These are phyloP conservation scores for Komagataella mondaviorum DNA, from an alignment of 805 yeast genomes.

Conservation along the genomic window DNA sequence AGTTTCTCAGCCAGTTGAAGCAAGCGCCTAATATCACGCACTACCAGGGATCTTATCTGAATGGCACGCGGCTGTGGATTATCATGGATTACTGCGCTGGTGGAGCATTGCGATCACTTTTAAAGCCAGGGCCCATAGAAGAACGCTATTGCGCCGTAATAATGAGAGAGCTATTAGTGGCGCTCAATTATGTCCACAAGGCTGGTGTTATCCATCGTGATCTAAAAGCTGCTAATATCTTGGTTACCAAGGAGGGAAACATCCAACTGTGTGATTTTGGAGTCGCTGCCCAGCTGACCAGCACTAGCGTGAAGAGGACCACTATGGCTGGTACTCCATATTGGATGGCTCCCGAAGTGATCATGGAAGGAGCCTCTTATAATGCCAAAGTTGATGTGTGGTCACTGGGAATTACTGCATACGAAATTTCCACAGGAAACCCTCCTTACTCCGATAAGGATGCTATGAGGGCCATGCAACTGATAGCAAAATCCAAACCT, in stretches of 20 bases:
- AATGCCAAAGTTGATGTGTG: slow-evolving; percentile 92
- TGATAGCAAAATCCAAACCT: slow-evolving; percentile 87
- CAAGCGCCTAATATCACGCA: slow-evolving; percentile 86
- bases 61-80: slow-evolving; percentile 91
- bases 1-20: slow-evolving; percentile 69
- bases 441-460: slow-evolving; percentile 97
- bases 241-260: slow-evolving; percentile 52
- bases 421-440: slow-evolving; percentile 91
- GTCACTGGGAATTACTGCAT: slow-evolving; percentile 92
- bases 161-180: slow-evolving; percentile 67
- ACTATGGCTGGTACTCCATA: slow-evolving; percentile 95
- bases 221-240: slow-evolving; percentile 33
- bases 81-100: slow-evolving; percentile 97
- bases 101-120: slow-evolving; percentile 77
- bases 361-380: slow-evolving; percentile 78
- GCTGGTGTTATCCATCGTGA: slow-evolving; percentile 94
- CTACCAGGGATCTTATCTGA: slow-evolving; percentile 77
- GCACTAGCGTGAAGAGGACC: slow-evolving; percentile 64
- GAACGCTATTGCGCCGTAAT: slow-evolving; percentile 78
- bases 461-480: slow-evolving; percentile 87
- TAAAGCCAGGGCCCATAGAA: slow-evolving; percentile 79
- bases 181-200: slow-evolving; percentile 69
- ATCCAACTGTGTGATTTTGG: slow-evolving; percentile 96
- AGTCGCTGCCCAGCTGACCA: slow-evolving; percentile 86
- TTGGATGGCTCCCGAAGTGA: slow-evolving; percentile 99